These are phyloP conservation scores for Fusarium sarcochroum DNA, from an alignment of 2,329 filamentous ascomycete species.

Conservation along the genomic window DNA sequence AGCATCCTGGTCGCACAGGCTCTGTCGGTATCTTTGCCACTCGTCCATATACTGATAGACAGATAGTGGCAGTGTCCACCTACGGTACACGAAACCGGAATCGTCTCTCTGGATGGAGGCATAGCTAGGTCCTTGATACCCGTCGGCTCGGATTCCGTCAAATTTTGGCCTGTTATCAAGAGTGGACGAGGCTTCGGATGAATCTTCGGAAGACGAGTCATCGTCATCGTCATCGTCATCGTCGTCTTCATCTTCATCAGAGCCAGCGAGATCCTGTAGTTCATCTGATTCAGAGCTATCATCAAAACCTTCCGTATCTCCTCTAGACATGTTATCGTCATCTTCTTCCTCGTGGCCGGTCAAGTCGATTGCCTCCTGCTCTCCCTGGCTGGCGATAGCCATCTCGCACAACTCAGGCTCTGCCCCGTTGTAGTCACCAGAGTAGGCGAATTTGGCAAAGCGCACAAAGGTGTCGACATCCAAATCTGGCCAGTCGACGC, in stretches of 20 bases:
- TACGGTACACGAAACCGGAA: not conserved
- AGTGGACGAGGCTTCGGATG: constrained; percentile 21
- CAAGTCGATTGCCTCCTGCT: constrained; percentile 8
- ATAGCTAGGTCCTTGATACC: not conserved
- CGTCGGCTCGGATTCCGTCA: not conserved
- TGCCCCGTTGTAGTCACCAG: constrained; percentile 41
- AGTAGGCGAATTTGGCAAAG: constrained; percentile 47
- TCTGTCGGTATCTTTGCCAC: constrained; percentile 7
- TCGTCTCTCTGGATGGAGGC: not conserved
- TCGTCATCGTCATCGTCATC: constrained; percentile 11
- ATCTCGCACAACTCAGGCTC: constrained; percentile 20
- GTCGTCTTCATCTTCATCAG: constrained; percentile 2
- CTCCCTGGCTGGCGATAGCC: not conserved
- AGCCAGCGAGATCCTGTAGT: not conserved
- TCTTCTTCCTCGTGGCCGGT: not conserved
- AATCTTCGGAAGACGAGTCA: not conserved
- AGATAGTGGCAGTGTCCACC: constrained; percentile 19
- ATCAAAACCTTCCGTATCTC: constrained; percentile 1
- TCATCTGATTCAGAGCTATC: not conserved
- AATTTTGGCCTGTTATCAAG: constrained; percentile 2
- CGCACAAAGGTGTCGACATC: constrained; percentile 48
- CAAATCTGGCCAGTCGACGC: constrained; percentile 45
- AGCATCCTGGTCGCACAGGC: not conserved
- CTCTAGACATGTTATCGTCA: not conserved
- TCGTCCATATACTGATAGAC: constrained; percentile 14